These are phyloP conservation scores for Aotearoamyces nothofagi DNA, from an alignment of 2,329 filamentous ascomycete genomes.

Conservation along the genomic window DNA sequence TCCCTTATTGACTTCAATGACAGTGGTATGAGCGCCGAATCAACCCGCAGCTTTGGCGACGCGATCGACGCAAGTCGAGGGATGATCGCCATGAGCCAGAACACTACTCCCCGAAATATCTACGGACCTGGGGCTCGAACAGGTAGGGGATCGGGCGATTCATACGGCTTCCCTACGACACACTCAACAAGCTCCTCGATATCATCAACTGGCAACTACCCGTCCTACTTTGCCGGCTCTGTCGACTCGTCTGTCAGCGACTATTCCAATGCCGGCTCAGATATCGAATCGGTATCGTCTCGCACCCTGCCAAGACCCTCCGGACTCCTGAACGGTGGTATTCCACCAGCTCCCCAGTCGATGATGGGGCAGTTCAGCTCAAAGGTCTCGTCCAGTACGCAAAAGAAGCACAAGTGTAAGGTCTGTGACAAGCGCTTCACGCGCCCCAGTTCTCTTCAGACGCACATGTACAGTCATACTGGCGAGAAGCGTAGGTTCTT, in stretches of 20 bases:
- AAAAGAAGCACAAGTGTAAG: conserved; percentile 99
- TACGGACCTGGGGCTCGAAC: conserved; percentile 52
- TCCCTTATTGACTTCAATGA: conserved; percentile 49
- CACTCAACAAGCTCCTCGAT: conserved; percentile 84
- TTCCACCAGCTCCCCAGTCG: conserved; percentile 72
- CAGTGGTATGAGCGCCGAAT: conserved; percentile 41
- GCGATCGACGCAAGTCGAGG: conserved; percentile 85
- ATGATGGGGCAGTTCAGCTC: conserved; percentile 99
- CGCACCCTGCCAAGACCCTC: conserved; percentile 73
- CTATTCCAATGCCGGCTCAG: conserved; percentile 79
- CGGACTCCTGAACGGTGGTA: conserved; percentile 44
- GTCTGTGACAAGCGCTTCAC: conserved; percentile 97
- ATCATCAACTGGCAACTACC: conserved; percentile 69
- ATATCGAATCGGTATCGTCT: conserved; percentile 67
- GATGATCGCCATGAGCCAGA: conserved; percentile 92
- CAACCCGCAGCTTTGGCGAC: conserved; percentile 62
- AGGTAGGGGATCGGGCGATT: conserved; percentile 61
- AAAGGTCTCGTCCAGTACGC: conserved; percentile 85
- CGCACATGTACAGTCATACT: conserved; percentile 97
- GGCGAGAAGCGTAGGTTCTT: conserved; percentile 79
- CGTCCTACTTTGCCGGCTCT: conserved; percentile 71
- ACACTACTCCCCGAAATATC: conserved; percentile 82
- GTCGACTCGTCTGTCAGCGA: conserved; percentile 78
- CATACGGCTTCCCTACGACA: conserved; percentile 78
- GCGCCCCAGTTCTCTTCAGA: conserved; percentile 83